Conservation (phyloP, 106 monocot species). For the Acorus gramineus region DNA sequence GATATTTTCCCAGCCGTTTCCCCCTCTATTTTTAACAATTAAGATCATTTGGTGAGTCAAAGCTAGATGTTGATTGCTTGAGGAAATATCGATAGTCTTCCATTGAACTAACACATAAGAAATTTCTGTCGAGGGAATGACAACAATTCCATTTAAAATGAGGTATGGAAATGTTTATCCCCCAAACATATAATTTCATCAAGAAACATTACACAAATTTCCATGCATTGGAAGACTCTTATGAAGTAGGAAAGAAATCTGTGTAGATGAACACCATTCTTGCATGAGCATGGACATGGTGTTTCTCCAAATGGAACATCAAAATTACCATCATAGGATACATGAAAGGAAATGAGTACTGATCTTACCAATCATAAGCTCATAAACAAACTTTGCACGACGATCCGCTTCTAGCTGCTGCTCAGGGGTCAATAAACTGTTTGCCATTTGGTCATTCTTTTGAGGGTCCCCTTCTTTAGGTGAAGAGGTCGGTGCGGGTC, state of each 20-base stretch:
- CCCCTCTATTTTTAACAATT: too few species aligned
- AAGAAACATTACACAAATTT: too few species aligned
- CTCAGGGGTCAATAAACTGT: slow-evolving; percentile 30
- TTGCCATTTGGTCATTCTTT: slow-evolving; percentile 15
- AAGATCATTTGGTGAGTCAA: not conserved
- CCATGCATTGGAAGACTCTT: too few species aligned
- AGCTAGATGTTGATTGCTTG: not conserved
- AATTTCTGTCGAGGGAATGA: not conserved
- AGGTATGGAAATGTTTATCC: too few species aligned
- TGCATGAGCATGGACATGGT: too few species aligned
- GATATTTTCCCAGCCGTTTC: too few species aligned
- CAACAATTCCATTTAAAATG: too few species aligned
- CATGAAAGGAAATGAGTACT: not conserved
- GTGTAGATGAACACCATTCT: too few species aligned
- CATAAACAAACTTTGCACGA: slow-evolving; percentile 74
- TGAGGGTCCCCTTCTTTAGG: slow-evolving; percentile 24
- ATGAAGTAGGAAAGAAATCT: too few species aligned
- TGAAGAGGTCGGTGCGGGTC: slow-evolving; percentile 43
- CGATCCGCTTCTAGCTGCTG: slow-evolving; percentile 55
- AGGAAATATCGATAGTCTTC: not conserved
- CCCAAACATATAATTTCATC: too few species aligned
- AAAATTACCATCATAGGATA: not conserved
- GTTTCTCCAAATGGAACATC: too few species aligned
- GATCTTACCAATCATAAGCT: slow-evolving; percentile 79
- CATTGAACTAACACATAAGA: not conserved